phyloP scores from a whole-genome alignment of 768 basidiomycete species.

The Lepiota brunneoincarnata region DNA sequence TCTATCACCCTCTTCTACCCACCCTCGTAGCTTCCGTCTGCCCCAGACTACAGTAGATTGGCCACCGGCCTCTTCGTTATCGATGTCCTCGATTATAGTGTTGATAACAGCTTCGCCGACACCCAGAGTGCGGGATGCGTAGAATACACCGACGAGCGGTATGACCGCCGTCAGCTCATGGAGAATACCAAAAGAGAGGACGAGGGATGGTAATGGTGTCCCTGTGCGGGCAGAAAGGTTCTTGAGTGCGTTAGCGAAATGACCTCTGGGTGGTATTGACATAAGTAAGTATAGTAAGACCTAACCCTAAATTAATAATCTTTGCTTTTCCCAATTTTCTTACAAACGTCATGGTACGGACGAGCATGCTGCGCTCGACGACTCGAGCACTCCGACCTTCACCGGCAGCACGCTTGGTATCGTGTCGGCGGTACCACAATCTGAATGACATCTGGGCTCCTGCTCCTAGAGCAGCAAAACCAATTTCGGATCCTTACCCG shows the following conservation, averaged over 20 bases:
- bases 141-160: conserved; percentile 76
- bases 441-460: not conserved
- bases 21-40: conserved; percentile 41
- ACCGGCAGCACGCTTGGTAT: not conserved
- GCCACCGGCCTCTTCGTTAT: not conserved
- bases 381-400: not conserved
- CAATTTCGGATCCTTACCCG: not conserved
- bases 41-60: conserved; percentile 33
- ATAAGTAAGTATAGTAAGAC: no score
- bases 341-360: not conserved
- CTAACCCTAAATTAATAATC: conserved; percentile 3
- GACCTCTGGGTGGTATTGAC: conserved; percentile 21
- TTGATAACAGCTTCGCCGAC: conserved; percentile 66
- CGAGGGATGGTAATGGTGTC: conserved; percentile 72
- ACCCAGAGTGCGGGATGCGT: conserved; percentile 59
- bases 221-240: conserved; percentile 67
- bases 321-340: not conserved
- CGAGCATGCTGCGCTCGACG: conserved; percentile 1
- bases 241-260: conserved; percentile 48
- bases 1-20: conserved; percentile 77
- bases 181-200: conserved; percentile 75
- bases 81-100: conserved; percentile 25
- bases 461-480: not conserved
- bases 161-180: conserved; percentile 84
- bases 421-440: not conserved